Conservation (phyloP, 169 alveolate species). For the Cyclospora cayetanensis region DNA sequence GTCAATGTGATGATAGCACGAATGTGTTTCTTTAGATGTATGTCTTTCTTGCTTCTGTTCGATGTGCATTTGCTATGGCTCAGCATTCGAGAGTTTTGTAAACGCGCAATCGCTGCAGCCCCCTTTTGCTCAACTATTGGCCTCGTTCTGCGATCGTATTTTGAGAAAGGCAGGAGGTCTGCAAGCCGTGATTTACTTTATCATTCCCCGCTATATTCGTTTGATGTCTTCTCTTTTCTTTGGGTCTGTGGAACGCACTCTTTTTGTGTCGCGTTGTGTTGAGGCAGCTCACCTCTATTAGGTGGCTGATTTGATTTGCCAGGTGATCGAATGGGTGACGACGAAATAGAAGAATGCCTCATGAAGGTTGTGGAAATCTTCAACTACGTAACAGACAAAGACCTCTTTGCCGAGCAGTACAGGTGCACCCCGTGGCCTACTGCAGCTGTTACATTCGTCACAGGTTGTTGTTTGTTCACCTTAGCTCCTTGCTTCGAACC, state of each 20-base stretch:
- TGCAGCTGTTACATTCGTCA: not conserved
- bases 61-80: not conserved
- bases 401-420: slow-evolving; percentile 86
- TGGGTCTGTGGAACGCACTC: not conserved
- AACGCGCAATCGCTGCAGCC: slow-evolving; percentile 66
- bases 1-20: not conserved
- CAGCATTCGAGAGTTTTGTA: slow-evolving; percentile 74
- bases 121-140: slow-evolving; percentile 67
- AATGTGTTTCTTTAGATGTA: not conserved
- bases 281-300: not conserved
- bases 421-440: not conserved
- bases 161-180: slow-evolving; percentile 69
- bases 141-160: slow-evolving; percentile 73
- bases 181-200: not conserved
- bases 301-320: not conserved
- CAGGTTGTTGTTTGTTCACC: not conserved
- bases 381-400: slow-evolving; percentile 85
- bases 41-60: not conserved
- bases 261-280: not conserved
- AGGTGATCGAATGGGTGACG: slow-evolving; percentile 68
- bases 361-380: slow-evolving; percentile 82
- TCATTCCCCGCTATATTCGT: not conserved
- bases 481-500: not conserved
- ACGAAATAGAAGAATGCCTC: slow-evolving; percentile 74
- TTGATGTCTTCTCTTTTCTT: not conserved